A percentile compares a stretch with the other conserved stretches of the same genome.
Evolutionary conservation across 2,329 filamentous ascomycete genomes (phyloP).

Genomic region (Sporothrix schenckii): DNA sequence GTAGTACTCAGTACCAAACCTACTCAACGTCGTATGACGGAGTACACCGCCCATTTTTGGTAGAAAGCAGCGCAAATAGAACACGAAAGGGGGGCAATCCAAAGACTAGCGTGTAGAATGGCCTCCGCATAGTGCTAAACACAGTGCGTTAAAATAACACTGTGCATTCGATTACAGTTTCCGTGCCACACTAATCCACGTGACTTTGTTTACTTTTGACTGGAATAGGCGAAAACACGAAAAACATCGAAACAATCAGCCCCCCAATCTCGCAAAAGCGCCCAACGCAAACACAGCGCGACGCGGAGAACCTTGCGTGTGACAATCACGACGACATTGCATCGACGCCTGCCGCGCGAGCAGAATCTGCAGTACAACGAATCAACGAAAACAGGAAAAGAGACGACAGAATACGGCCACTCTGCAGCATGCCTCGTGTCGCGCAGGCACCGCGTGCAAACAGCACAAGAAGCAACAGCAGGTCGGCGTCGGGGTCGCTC

Average conservation of each 20-base stretch:
- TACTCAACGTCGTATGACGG: neutral
- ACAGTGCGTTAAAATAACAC: neutral
- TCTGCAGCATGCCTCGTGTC: slow-evolving; percentile 59
- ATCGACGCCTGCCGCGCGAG: slow-evolving; percentile 10
- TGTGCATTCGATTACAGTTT: neutral
- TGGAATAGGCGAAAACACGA: slow-evolving; percentile 31
- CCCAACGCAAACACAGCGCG: slow-evolving; percentile 25
- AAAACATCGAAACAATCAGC: slow-evolving; percentile 31
- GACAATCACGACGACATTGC: slow-evolving; percentile 12
- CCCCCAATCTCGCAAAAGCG: slow-evolving; percentile 10
- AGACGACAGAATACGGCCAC: slow-evolving; percentile 28
- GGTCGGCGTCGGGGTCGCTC: slow-evolving; percentile 52
- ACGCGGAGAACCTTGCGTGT: slow-evolving; percentile 21
- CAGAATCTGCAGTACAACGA: neutral
- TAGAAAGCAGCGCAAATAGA: slow-evolving; percentile 18
- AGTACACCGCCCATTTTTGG: neutral
- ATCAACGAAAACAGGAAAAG: slow-evolving; percentile 28
- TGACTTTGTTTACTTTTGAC: slow-evolving; percentile 40
- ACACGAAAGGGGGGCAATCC: neutral
- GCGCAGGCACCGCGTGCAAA: slow-evolving; percentile 58
- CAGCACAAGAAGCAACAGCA: slow-evolving; percentile 43
- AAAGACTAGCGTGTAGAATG: neutral
- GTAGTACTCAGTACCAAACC: neutral
- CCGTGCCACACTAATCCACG: slow-evolving; percentile 32
- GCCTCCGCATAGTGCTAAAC: neutral